phyloP scores from a whole-genome alignment of 148 eudicot genomes.

The Fagopyrum homotropicum region DNA sequence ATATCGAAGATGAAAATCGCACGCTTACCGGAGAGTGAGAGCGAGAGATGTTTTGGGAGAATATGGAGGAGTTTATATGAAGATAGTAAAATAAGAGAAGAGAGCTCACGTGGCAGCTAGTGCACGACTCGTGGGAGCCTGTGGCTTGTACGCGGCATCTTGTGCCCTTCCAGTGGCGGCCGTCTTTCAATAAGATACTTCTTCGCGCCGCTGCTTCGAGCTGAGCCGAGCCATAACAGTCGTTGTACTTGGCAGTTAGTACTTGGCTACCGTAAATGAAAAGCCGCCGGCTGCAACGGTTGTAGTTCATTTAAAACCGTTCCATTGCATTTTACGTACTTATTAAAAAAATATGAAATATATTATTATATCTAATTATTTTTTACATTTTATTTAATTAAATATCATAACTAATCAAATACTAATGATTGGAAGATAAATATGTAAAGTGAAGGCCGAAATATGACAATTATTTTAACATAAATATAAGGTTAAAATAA shows the following conservation, averaged over 20 bases:
- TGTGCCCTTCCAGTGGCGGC: conserved; percentile 9
- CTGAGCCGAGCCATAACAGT: not conserved
- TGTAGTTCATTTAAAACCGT: not conserved
- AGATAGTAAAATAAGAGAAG: not conserved
- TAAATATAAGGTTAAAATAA: too few relatives aligned
- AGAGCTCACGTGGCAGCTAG: not conserved
- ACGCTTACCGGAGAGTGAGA: not conserved
- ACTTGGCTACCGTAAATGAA: not conserved
- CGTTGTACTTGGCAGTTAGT: not conserved
- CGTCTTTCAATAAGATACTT: not conserved
- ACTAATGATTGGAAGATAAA: too few relatives aligned
- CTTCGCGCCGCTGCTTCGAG: not conserved
- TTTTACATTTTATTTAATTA: too few relatives aligned
- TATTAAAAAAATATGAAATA: too few relatives aligned
- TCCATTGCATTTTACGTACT: not conserved
- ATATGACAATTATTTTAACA: too few relatives aligned
- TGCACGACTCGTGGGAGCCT: not conserved
- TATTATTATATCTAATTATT: too few relatives aligned
- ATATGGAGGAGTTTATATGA: not conserved
- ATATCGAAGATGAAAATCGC: not conserved
- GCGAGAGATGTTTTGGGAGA: not conserved
- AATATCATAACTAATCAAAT: too few relatives aligned
- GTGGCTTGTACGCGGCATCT: conserved; percentile 3
- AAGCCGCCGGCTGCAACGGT: not conserved
- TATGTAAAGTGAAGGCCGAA: too few relatives aligned